phyloP scores from a whole-genome alignment of 805 yeast genomes.

The Metschnikowia reukaufii region DNA sequence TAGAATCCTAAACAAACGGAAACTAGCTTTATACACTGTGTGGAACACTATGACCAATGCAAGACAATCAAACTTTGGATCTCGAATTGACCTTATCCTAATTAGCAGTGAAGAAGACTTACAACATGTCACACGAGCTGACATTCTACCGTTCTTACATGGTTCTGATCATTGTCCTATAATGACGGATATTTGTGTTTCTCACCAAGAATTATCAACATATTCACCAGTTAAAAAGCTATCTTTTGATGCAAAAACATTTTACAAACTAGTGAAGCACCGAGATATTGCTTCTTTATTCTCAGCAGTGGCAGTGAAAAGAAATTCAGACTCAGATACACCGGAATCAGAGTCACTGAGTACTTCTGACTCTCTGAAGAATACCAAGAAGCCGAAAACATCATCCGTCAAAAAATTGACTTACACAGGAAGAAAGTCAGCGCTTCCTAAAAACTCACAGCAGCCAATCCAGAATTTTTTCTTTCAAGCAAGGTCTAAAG shows the following conservation, averaged over 20 bases:
- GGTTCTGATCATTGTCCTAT: slow-evolving; percentile 98
- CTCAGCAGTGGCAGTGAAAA: slow-evolving; percentile 9
- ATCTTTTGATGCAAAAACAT: slow-evolving; percentile 24
- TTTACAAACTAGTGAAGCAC: slow-evolving; percentile 24
- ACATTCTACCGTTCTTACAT: slow-evolving; percentile 65
- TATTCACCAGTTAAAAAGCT: slow-evolving; percentile 10
- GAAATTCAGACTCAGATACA: slow-evolving; percentile 3
- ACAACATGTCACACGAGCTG: slow-evolving; percentile 36
- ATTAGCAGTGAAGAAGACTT: slow-evolving; percentile 41
- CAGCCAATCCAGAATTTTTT: slow-evolving; percentile 29
- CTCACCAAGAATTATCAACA: slow-evolving; percentile 3
- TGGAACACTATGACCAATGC: slow-evolving; percentile 84
- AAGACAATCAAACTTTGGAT: slow-evolving; percentile 81
- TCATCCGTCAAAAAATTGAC: not conserved
- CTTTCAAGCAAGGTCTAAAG: slow-evolving; percentile 7
- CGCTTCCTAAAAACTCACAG: slow-evolving; percentile 15
- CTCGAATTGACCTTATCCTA: slow-evolving; percentile 80
- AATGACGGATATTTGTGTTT: slow-evolving; percentile 57
- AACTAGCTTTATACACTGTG: slow-evolving; percentile 75
- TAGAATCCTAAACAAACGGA: slow-evolving; percentile 54
- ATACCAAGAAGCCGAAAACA: not conserved
- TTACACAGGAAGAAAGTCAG: slow-evolving; percentile 8
- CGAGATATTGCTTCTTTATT: slow-evolving; percentile 38
- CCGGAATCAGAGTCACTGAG: slow-evolving; percentile 4
- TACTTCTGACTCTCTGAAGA: not conserved